phyloP scores from a whole-genome alignment of 495 filamentous ascomycete species.

The Hypoxylon cercidicola region DNA sequence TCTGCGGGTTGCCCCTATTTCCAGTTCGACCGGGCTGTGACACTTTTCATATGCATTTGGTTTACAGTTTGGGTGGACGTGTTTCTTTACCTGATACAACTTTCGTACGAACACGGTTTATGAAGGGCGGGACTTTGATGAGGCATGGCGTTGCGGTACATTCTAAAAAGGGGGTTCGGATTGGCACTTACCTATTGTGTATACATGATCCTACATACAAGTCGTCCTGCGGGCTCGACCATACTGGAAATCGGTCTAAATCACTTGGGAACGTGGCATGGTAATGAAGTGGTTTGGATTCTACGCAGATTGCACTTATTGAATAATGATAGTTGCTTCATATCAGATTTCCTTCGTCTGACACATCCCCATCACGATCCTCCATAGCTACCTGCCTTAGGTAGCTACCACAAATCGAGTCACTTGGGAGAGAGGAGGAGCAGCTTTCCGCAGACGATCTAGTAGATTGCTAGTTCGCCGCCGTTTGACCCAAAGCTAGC shows the following conservation, averaged over 20 bases:
- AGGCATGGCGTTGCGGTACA: slow-evolving; percentile 32
- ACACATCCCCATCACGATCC: not conserved
- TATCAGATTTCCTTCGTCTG: not conserved
- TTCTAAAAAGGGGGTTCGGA: not conserved
- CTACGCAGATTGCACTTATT: slow-evolving; percentile 10
- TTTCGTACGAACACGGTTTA: slow-evolving; percentile 1
- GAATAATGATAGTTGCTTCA: slow-evolving; percentile 14
- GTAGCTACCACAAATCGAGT: not conserved
- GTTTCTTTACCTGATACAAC: too few species aligned
- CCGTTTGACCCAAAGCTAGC: not conserved
- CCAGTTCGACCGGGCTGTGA: too few species aligned
- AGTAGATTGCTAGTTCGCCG: too few species aligned
- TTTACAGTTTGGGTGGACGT: too few species aligned
- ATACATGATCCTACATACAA: too few species aligned
- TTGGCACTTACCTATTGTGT: too few species aligned
- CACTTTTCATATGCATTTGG: too few species aligned
- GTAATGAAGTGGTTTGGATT: not conserved
- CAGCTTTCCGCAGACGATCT: not conserved
- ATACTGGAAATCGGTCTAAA: too few species aligned
- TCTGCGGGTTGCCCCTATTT: too few species aligned
- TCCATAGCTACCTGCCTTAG: not conserved
- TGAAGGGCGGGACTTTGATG: slow-evolving; percentile 10
- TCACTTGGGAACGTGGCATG: too few species aligned
- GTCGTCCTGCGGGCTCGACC: too few species aligned
- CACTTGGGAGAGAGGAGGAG: not conserved